Conservation (phyloP, 2,329 filamentous ascomycete species). For the Colletotrichum endophyticum region DNA sequence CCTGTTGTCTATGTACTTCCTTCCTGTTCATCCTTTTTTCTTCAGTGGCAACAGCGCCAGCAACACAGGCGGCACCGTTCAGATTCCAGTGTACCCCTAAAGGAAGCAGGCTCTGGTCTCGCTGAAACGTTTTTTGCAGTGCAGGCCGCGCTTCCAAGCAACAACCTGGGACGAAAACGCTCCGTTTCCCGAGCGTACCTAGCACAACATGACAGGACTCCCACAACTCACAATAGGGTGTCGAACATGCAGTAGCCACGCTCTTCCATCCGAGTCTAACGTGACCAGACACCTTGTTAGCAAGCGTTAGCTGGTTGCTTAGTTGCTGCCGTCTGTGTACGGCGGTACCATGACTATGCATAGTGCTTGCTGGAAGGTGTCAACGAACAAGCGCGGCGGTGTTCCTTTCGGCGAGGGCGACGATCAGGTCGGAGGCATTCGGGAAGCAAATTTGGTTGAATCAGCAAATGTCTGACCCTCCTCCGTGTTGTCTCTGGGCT, state of each 20-base stretch:
- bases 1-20: neutral
- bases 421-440: slow-evolving; percentile 1
- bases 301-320: neutral
- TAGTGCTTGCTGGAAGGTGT: neutral
- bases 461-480: slow-evolving; percentile 6
- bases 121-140: neutral
- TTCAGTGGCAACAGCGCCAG: slow-evolving; percentile 7
- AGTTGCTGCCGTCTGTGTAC: neutral
- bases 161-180: neutral
- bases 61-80: neutral
- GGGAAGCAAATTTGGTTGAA: neutral
- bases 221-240: neutral
- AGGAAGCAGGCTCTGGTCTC: neutral
- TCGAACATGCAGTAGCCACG: neutral
- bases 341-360: neutral
- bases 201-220: neutral
- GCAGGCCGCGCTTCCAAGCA: neutral
- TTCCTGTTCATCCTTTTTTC: neutral
- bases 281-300: neutral
- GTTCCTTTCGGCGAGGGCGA: slow-evolving; percentile 9
- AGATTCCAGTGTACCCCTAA: neutral
- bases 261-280: slow-evolving; percentile 1
- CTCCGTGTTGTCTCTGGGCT: neutral
- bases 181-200: neutral
- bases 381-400: neutral